Percentiles rank a stretch among this genome's conserved stretches.
Evolutionary conservation across 352 stramenopile genomes (phyloP).

Genomic region (Pythium myriotylum): DNA sequence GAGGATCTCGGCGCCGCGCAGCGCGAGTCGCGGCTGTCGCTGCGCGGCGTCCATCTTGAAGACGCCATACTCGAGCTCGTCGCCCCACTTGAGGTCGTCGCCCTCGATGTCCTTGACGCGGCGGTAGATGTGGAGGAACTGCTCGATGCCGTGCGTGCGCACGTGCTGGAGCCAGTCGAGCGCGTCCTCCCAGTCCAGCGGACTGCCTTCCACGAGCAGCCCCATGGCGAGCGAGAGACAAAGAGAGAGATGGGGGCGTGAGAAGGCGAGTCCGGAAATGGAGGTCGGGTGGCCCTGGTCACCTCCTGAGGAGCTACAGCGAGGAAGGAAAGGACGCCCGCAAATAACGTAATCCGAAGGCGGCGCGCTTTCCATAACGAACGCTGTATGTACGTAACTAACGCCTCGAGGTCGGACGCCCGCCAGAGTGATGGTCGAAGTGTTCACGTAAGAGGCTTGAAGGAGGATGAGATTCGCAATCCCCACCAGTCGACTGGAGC

Average conservation of each 20-base stretch:
- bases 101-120: conserved; percentile 95
- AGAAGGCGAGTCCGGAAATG: not conserved
- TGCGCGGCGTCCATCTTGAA: conserved; percentile 92
- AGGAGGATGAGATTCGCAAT: conserved; percentile 2
- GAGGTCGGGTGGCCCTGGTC: too few relatives aligned
- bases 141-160: conserved; percentile 93
- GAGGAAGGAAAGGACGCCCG: not conserved
- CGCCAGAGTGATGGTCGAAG: conserved; percentile 7
- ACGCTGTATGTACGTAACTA: not conserved
- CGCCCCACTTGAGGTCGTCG: conserved; percentile 96
- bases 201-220: conserved; percentile 91
- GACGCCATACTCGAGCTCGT: conserved; percentile 99
- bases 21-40: conserved; percentile 89
- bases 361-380: not conserved
- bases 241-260: too few relatives aligned
- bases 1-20: conserved; percentile 95
- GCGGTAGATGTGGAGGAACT: conserved; percentile 98
- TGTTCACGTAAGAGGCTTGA: not conserved
- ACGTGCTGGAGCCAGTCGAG: conserved; percentile 96
- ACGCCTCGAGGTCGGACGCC: not conserved
- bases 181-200: conserved; percentile 95
- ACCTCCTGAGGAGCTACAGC: not conserved
- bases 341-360: not conserved
- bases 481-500: not conserved
- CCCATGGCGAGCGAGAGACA: too few relatives aligned